phyloP scores from a whole-genome alignment of 805 yeast genomes.

The Schizosaccharomyces japonicus region DNA sequence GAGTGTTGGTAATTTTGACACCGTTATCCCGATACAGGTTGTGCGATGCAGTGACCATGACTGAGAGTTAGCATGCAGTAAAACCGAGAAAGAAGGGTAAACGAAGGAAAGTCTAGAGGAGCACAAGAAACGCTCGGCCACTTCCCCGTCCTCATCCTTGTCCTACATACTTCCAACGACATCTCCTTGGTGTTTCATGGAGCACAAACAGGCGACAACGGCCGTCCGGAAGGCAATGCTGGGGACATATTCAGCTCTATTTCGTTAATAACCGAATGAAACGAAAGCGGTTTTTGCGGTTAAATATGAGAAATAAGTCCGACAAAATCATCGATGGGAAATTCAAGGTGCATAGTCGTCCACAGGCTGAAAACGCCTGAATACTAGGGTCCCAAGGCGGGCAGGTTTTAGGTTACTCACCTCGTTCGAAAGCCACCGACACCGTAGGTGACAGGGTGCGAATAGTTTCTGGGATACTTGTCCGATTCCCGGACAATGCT shows the following conservation, averaged over 20 bases:
- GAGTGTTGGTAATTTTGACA: constrained; percentile 79
- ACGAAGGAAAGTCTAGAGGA: neutral
- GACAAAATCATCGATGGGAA: too few species aligned
- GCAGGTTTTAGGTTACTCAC: neutral
- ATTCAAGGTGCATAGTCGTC: too few species aligned
- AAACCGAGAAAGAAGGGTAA: too few species aligned
- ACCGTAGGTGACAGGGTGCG: neutral
- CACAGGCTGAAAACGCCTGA: too few species aligned
- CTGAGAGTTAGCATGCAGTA: constrained; percentile 12
- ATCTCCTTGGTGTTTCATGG: constrained; percentile 39
- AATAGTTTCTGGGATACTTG: neutral
- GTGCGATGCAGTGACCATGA: constrained; percentile 48
- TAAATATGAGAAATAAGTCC: too few species aligned
- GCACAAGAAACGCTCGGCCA: neutral
- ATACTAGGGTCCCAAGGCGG: too few species aligned
- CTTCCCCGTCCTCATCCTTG: too few species aligned
- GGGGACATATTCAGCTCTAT: neutral
- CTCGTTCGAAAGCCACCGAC: neutral
- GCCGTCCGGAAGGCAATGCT: constrained; percentile 61
- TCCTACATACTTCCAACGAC: constrained; percentile 42
- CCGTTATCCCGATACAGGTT: constrained; percentile 54
- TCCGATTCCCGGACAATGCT: neutral
- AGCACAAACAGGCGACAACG: constrained; percentile 55
- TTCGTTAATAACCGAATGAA: too few species aligned
- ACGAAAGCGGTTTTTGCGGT: too few species aligned